Percentiles rank a stretch among this genome's conserved stretches.
phyloP scores from a whole-genome alignment of 2,329 filamentous ascomycete species.

The Aaosphaeria pasadenensis region DNA sequence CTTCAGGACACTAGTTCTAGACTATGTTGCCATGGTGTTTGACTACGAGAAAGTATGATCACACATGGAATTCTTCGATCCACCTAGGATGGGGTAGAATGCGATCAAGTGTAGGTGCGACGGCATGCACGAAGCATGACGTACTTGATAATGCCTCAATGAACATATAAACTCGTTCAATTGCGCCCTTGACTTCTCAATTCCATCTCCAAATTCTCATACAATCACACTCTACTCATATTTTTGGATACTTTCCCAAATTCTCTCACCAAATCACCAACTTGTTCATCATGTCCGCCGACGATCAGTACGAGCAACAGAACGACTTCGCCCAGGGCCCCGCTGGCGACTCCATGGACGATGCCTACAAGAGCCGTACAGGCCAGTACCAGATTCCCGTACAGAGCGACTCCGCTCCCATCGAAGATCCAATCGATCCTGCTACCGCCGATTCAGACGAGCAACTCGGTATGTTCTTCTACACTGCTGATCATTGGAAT shows the following conservation, averaged over 20 bases:
- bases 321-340: conserved; percentile 28
- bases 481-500: not conserved
- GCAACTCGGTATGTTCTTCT: conserved; percentile 40
- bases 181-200: not conserved
- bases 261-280: too few relatives aligned
- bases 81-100: not conserved
- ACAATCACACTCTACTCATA: not conserved
- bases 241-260: too few relatives aligned
- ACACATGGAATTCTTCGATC: not conserved
- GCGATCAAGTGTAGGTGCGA: not conserved
- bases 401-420: conserved; percentile 43
- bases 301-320: conserved; percentile 25
- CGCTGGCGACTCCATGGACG: conserved; percentile 35
- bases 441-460: conserved; percentile 47
- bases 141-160: not conserved
- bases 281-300: conserved; percentile 2
- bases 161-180: not conserved
- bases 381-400: conserved; percentile 47
- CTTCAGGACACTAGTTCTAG: not conserved
- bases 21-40: not conserved
- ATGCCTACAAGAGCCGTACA: conserved; percentile 47
- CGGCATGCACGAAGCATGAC: not conserved
- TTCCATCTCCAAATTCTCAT: not conserved
- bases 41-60: not conserved
- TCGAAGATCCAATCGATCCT: conserved; percentile 46